Percentiles rank a stretch among this genome's conserved stretches.
These are phyloP conservation scores for Malassezia psittaci DNA, from an alignment of 1,284 basidiomycete species.

Conservation along the genomic window DNA sequence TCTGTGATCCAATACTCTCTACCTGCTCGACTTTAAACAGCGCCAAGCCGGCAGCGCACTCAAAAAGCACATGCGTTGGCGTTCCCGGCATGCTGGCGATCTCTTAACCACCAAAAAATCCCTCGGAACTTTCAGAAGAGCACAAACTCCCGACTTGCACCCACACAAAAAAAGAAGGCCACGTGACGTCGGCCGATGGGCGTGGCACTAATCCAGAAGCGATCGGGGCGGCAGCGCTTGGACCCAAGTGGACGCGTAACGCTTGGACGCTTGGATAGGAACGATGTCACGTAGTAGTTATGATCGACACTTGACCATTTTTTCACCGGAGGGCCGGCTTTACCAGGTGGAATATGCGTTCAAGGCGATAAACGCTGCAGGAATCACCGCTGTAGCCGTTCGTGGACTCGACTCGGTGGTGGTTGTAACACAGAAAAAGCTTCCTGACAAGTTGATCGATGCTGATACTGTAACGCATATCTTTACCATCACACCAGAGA, in stretches of 20 bases:
- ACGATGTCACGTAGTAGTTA: slow-evolving; percentile 45
- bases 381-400: slow-evolving; percentile 84
- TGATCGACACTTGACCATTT: slow-evolving; percentile 47
- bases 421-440: slow-evolving; percentile 95
- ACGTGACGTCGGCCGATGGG: slow-evolving; percentile 13
- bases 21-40: slow-evolving; percentile 79
- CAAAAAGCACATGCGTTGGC: slow-evolving; percentile 71
- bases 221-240: slow-evolving; percentile 1
- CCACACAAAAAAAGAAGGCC: background rate
- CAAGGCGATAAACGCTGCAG: slow-evolving; percentile 95
- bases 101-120: background rate
- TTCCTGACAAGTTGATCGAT: slow-evolving; percentile 96
- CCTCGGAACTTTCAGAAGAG: background rate
- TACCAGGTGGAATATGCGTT: slow-evolving; percentile 67
- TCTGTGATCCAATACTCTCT: slow-evolving; percentile 79
- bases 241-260: slow-evolving; percentile 6
- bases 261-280: background rate
- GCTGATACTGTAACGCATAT: slow-evolving; percentile 88
- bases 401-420: slow-evolving; percentile 88
- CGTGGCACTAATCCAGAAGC: background rate
- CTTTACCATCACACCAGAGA: slow-evolving; percentile 88
- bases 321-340: slow-evolving; percentile 45
- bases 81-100: slow-evolving; percentile 37
- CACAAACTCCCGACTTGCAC: background rate
- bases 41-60: slow-evolving; percentile 88